A percentile compares a stretch with the other conserved stretches of the same genome.
Conservation (phyloP, 768 basidiomycete species). For the Neoboletus magnificus region DNA sequence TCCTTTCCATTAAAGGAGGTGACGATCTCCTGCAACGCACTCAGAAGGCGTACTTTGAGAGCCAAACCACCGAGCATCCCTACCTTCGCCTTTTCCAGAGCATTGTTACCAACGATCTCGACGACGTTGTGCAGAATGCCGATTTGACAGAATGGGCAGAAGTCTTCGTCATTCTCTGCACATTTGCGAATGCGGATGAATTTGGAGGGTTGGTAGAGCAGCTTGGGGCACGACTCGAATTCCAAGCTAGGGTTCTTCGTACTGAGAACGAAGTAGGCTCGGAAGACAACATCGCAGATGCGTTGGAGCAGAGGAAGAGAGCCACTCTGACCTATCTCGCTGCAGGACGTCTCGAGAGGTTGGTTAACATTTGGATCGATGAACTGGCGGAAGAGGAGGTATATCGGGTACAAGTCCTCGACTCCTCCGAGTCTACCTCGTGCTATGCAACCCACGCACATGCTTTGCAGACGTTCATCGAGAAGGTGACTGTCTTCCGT, state of each 20-base stretch:
- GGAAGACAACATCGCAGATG: slow-evolving; percentile 34
- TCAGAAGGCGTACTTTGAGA: slow-evolving; percentile 91
- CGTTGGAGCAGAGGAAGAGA: slow-evolving; percentile 65
- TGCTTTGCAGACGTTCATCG: slow-evolving; percentile 90
- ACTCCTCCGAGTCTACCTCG: slow-evolving; percentile 43
- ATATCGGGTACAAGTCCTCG: slow-evolving; percentile 39
- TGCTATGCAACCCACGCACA: slow-evolving; percentile 77
- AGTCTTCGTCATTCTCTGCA: slow-evolving; percentile 94
- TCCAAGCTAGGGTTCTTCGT: slow-evolving; percentile 63
- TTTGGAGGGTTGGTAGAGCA: slow-evolving; percentile 88
- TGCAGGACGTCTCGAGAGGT: slow-evolving; percentile 79
- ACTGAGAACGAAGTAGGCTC: slow-evolving; percentile 44
- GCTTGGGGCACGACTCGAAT: slow-evolving; percentile 87
- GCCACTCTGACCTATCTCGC: slow-evolving; percentile 94
- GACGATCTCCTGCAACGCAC: slow-evolving; percentile 82
- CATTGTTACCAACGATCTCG: slow-evolving; percentile 87
- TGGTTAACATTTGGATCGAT: slow-evolving; percentile 89
- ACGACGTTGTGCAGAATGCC: slow-evolving; percentile 94
- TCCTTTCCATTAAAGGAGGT: slow-evolving; percentile 90
- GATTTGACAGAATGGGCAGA: slow-evolving; percentile 94
- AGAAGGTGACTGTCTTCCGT: slow-evolving; percentile 95
- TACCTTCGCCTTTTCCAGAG: slow-evolving; percentile 95
- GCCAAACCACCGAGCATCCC: slow-evolving; percentile 67
- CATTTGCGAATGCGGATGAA: slow-evolving; percentile 83
- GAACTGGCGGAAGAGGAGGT: slow-evolving; percentile 87